A percentile compares a stretch with the other conserved stretches of the same genome.
Conservation (phyloP, 179 eudicot genomes). For the Amaranthus tricolor region DNA sequence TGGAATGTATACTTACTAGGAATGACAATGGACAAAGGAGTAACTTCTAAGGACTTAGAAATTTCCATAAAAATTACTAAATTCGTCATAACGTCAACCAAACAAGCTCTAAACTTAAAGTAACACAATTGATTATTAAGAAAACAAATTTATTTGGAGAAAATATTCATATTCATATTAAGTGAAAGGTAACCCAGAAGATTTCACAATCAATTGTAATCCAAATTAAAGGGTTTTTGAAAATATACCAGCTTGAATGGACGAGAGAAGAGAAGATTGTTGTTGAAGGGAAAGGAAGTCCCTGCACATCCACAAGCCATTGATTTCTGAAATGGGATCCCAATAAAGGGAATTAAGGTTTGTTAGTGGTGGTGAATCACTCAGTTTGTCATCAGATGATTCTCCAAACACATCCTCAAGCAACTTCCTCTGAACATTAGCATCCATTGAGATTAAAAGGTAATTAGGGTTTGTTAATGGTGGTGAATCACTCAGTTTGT, state of each 20-base stretch:
- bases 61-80: too few species aligned
- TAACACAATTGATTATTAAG: too few species aligned
- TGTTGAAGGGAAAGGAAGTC: conserved; percentile 52
- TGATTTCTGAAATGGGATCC: conserved; percentile 40
- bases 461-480: conserved; percentile 23
- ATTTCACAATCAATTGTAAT: background rate
- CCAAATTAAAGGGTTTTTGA: background rate
- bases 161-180: too few species aligned
- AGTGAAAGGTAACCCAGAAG: too few species aligned
- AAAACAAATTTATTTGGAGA: too few species aligned
- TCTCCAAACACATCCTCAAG: conserved; percentile 65
- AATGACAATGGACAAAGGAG: too few species aligned
- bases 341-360: conserved; percentile 36
- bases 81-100: too few species aligned
- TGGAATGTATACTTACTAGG: too few species aligned
- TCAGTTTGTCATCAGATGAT: conserved; percentile 36
- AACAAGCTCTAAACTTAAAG: too few species aligned
- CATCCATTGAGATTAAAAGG: background rate
- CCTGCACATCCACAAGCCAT: conserved; percentile 65
- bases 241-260: conserved; percentile 47
- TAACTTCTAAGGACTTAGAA: too few species aligned
- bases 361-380: background rate
- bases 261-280: conserved; percentile 55
- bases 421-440: conserved; percentile 17
- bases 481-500: conserved; percentile 4